A percentile compares a stretch with the other conserved stretches of the same genome.
Conservation (phyloP, 305 asterid genomes). For the Solanum hybrid region DNA sequence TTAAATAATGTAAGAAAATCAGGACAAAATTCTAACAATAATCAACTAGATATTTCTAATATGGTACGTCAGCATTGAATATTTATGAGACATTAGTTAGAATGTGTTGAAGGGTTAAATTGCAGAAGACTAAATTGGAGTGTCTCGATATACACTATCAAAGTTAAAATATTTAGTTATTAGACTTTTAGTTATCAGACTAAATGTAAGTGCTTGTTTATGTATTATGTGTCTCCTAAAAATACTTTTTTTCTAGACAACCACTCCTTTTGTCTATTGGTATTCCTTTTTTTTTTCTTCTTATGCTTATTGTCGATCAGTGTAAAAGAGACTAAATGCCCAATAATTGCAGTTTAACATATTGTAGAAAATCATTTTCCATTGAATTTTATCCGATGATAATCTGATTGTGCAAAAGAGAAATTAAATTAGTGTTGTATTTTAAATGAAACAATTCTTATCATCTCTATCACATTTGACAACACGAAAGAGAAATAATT, state of each 20-base stretch:
- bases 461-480: neutral
- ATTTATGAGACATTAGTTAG: neutral
- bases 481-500: neutral
- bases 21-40: too few relatives aligned
- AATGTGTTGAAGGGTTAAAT: too few relatives aligned
- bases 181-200: too few relatives aligned
- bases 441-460: neutral
- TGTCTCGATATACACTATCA: too few relatives aligned
- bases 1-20: too few relatives aligned
- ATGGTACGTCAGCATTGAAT: neutral
- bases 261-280: too few relatives aligned
- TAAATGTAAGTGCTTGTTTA: too few relatives aligned
- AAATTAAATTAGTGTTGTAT: neutral
- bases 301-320: neutral
- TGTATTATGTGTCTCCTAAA: too few relatives aligned
- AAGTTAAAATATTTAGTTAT: too few relatives aligned
- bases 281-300: neutral
- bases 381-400: neutral
- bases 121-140: too few relatives aligned
- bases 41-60: neutral
- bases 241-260: too few relatives aligned
- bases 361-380: neutral
- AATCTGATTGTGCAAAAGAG: neutral
- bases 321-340: neutral
- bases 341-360: neutral